These are phyloP conservation scores for Petunia secreta DNA, from an alignment of 257 asterid species.

Conservation along the genomic window DNA sequence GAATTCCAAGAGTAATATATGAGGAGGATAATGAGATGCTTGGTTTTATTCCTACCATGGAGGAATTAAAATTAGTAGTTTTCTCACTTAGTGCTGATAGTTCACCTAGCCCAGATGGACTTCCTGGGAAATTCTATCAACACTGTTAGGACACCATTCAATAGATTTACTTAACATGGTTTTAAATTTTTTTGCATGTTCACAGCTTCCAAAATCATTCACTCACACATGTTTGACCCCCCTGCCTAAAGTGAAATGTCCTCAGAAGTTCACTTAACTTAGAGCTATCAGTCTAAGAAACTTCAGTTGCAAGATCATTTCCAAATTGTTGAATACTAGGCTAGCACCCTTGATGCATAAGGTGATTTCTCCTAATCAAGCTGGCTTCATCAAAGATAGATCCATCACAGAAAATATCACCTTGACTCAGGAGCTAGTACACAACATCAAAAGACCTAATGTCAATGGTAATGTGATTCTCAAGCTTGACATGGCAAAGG, in stretches of 20 bases:
- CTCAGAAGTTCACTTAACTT: neutral
- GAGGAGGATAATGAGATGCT: neutral
- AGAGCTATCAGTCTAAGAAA: neutral
- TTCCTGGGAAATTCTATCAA: neutral
- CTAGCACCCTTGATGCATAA: neutral
- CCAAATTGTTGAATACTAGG: neutral
- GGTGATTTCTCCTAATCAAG: neutral
- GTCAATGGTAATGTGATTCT: neutral
- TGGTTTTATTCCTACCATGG: neutral
- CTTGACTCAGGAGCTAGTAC: neutral
- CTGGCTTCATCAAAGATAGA: neutral
- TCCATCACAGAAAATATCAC: neutral
- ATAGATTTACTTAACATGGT: neutral
- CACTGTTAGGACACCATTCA: neutral
- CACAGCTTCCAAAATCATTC: too few species aligned
- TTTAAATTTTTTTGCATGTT: too few species aligned
- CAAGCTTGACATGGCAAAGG: neutral
- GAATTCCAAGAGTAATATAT: neutral
- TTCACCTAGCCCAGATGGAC: neutral
- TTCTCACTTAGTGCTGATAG: neutral
- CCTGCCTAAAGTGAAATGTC: neutral
- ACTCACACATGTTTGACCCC: too few species aligned
- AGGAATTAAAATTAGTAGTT: neutral
- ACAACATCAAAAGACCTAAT: neutral
- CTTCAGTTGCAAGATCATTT: too few species aligned